These are phyloP conservation scores for Vigna angularis DNA, from an alignment of 306 rosid genomes.

Conservation along the genomic window DNA sequence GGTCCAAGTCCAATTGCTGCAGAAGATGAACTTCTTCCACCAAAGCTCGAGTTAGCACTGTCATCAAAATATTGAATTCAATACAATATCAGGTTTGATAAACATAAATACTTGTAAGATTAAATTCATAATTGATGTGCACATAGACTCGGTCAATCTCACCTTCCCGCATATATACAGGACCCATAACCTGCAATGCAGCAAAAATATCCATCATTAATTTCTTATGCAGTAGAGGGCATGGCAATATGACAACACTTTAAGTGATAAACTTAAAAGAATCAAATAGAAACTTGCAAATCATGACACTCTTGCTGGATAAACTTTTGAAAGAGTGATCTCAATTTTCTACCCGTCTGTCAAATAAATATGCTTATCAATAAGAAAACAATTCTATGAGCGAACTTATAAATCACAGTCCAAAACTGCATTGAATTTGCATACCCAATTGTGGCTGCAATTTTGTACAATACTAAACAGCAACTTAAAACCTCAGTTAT, in stretches of 20 bases:
- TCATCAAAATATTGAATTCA: constrained; percentile 38
- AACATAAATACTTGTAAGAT: constrained; percentile 3
- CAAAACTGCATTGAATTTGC: not conserved
- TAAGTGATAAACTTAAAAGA: not conserved
- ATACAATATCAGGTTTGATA: constrained; percentile 8
- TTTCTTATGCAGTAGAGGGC: not conserved
- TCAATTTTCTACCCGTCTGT: not conserved
- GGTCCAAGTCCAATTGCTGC: constrained; percentile 65
- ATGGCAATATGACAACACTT: not conserved
- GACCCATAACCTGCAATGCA: constrained; percentile 80
- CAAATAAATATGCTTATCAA: not conserved
- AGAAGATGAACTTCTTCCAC: constrained; percentile 54
- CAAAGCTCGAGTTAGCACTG: constrained; percentile 68
- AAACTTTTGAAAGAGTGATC: not conserved
- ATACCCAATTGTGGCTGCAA: not conserved
- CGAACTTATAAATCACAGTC: not conserved
- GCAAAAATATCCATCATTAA: not conserved
- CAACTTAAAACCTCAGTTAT: not conserved
- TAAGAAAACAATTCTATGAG: not conserved
- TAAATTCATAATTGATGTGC: constrained; percentile 3
- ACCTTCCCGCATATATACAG: constrained; percentile 87
- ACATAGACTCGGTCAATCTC: constrained; percentile 33
- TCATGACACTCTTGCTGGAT: not conserved
- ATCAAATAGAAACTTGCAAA: not conserved
- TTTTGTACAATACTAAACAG: not conserved